A percentile compares a stretch with the other conserved stretches of the same genome.
phyloP scores from a whole-genome alignment of 1,284 basidiomycete species.

The Cryptococcus sp. region DNA sequence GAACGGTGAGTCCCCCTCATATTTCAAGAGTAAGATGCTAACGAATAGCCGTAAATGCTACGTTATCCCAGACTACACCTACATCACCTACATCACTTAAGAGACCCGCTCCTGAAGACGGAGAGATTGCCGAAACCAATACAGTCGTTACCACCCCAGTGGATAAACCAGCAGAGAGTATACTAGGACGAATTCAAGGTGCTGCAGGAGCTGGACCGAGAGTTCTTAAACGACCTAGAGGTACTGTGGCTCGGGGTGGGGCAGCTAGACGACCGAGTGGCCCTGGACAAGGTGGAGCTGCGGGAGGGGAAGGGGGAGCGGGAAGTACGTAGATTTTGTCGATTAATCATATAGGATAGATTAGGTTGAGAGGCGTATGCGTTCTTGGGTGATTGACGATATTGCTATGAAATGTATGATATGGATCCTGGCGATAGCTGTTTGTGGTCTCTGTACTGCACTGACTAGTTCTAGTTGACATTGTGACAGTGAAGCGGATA shows the following conservation, averaged over 20 bases:
- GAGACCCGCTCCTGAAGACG: slow-evolving; percentile 27
- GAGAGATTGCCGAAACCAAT: slow-evolving; percentile 19
- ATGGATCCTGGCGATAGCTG: no score
- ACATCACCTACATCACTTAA: slow-evolving; percentile 18
- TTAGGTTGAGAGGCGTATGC: no score
- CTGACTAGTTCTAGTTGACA: no score
- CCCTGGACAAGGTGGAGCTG: slow-evolving; percentile 9
- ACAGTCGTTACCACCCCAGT: background rate
- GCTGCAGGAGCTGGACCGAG: slow-evolving; percentile 13
- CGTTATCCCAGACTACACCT: slow-evolving; percentile 3
- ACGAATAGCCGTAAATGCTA: slow-evolving; percentile 38
- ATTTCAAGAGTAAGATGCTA: background rate
- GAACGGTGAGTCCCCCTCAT: slow-evolving; percentile 14
- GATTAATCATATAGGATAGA: no score
- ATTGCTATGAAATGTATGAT: no score
- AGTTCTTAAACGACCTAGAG: slow-evolving; percentile 27
- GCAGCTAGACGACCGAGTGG: slow-evolving; percentile 9
- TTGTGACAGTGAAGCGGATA: no score
- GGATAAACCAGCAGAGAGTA: slow-evolving; percentile 5
- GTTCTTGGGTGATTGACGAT: no score
- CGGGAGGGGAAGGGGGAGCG: background rate
- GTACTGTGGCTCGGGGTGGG: slow-evolving; percentile 10
- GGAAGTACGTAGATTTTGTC: background rate
- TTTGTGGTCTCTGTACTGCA: no score
- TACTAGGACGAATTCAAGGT: slow-evolving; percentile 13